A percentile compares a stretch with the other conserved stretches of the same genome.
These are phyloP conservation scores for Colletotrichum neosansevieriae DNA, from an alignment of 2,329 filamentous ascomycete species.

Conservation along the genomic window DNA sequence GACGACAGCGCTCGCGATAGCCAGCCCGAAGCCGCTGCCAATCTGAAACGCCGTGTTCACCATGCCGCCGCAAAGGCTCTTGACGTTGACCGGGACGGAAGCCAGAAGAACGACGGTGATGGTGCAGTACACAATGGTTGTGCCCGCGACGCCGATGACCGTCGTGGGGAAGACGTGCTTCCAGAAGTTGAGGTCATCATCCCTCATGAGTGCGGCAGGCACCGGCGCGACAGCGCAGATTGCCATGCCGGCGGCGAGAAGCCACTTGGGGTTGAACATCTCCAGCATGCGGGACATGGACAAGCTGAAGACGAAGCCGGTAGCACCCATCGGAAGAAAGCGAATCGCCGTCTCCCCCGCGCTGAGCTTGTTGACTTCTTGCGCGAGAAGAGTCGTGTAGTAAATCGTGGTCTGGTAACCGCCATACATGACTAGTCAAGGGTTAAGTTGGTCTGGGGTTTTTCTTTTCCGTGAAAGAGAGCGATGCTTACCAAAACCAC, in stretches of 20 bases:
- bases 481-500: conserved; percentile 49
- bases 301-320: conserved; percentile 32
- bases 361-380: conserved; percentile 34
- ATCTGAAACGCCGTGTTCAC: conserved; percentile 38
- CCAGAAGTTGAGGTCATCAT: conserved; percentile 34
- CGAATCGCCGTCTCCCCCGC: conserved; percentile 30
- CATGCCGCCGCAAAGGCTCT: conserved; percentile 38
- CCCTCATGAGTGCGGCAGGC: conserved; percentile 27
- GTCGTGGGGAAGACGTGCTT: conserved; percentile 35
- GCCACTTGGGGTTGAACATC: conserved; percentile 31
- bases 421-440: conserved; percentile 29
- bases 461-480: not conserved
- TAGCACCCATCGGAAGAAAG: conserved; percentile 33
- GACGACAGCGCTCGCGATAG: conserved; percentile 23
- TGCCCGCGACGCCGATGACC: conserved; percentile 29
- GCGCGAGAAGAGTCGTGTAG: conserved; percentile 35
- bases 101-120: conserved; percentile 37
- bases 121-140: conserved; percentile 36
- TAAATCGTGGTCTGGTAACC: conserved; percentile 36
- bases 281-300: conserved; percentile 38
- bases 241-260: conserved; percentile 23
- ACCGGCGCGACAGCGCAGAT: conserved; percentile 31
- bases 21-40: conserved; percentile 29
- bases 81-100: conserved; percentile 33
- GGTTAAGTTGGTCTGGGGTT: not conserved